phyloP scores from a whole-genome alignment of 257 asterid species.

The Ajuga chamaepitys region DNA sequence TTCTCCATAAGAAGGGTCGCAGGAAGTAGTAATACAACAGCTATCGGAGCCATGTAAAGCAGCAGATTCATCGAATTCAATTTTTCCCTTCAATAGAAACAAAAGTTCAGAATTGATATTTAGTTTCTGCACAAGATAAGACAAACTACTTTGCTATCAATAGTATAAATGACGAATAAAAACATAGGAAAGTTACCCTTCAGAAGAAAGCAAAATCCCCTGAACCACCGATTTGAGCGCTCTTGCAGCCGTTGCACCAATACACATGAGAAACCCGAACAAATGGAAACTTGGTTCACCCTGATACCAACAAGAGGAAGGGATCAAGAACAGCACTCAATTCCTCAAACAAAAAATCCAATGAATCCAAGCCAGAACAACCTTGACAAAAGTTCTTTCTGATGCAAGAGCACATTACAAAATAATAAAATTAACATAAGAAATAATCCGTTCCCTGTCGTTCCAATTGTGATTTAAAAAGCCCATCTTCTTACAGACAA shows the following conservation, averaged over 20 bases:
- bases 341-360: conserved; percentile 16
- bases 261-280: conserved; percentile 80
- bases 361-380: not conserved
- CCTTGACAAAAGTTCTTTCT: not conserved
- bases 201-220: conserved; percentile 85
- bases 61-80: conserved; percentile 90
- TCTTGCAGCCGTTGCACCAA: conserved; percentile 91
- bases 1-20: conserved; percentile 76
- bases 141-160: conserved; percentile 1
- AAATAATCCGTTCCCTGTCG: not conserved
- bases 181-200: conserved; percentile 40
- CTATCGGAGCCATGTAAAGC: conserved; percentile 88
- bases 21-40: conserved; percentile 70
- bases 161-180: not conserved
- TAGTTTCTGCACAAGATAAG: not conserved
- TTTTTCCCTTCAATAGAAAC: conserved; percentile 51
- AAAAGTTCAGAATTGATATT: conserved; percentile 15
- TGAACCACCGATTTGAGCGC: conserved; percentile 90
- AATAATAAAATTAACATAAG: not conserved
- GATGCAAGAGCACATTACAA: not conserved
- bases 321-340: conserved; percentile 10
- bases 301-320: conserved; percentile 30
- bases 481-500: not conserved
- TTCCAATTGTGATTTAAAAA: not conserved
- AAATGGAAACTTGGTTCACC: conserved; percentile 93